phyloP scores from a whole-genome alignment of 2,329 filamentous ascomycete genomes.

The Sordariomycetes sp. region DNA sequence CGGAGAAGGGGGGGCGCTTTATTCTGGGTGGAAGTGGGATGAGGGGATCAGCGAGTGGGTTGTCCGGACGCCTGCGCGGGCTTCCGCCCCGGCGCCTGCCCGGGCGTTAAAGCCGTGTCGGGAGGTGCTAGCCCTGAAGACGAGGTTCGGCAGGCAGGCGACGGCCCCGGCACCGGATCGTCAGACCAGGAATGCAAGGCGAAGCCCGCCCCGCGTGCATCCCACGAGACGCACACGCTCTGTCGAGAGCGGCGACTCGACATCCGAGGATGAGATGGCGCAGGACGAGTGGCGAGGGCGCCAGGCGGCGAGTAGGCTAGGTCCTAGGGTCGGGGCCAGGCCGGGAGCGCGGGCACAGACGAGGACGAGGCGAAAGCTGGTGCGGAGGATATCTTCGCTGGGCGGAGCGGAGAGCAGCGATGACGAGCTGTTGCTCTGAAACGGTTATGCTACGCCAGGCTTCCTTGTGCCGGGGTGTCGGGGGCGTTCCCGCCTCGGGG shows the following conservation, averaged over 20 bases:
- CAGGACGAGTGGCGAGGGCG: background rate
- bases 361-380: background rate
- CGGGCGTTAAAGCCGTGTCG: background rate
- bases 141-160: background rate
- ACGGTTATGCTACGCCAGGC: background rate
- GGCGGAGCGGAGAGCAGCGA: conserved; percentile 1
- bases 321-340: background rate
- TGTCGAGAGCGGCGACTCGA: background rate
- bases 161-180: background rate
- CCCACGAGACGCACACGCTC: background rate
- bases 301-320: background rate
- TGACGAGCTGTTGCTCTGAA: conserved; percentile 1
- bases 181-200: background rate
- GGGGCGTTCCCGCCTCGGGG: background rate
- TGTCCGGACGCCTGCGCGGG: background rate
- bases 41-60: conserved; percentile 6
- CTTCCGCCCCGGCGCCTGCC: background rate
- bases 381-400: conserved; percentile 4
- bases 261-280: background rate
- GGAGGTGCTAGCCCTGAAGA: background rate
- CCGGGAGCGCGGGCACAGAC: background rate
- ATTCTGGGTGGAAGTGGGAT: conserved; percentile 4
- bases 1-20: background rate
- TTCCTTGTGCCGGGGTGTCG: background rate
- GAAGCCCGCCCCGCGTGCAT: background rate